Evolutionary conservation across 306 rosid genomes (phyloP).

Genomic region (Sophora flavescens): DNA sequence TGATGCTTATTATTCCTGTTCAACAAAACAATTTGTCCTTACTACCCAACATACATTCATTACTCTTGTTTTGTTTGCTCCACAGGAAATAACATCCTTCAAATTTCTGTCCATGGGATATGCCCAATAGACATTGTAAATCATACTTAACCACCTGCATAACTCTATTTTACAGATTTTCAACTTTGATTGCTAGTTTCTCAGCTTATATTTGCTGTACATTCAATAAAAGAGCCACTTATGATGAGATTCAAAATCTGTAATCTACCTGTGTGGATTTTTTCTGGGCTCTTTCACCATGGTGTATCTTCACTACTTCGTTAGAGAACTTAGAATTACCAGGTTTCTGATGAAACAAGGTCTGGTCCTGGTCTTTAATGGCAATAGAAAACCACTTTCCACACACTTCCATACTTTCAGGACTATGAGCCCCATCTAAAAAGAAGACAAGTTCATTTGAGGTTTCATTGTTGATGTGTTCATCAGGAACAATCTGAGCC

Average conservation of each 20-base stretch:
- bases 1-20: constrained; percentile 14
- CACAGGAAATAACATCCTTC: constrained; percentile 1
- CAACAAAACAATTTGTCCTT: constrained; percentile 34
- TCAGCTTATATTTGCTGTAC: constrained; percentile 30
- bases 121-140: constrained; percentile 13
- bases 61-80: constrained; percentile 32
- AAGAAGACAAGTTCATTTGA: constrained; percentile 75
- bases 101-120: constrained; percentile 32
- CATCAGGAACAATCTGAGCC: constrained; percentile 88
- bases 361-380: constrained; percentile 56
- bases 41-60: constrained; percentile 20
- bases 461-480: constrained; percentile 51
- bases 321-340: constrained; percentile 54
- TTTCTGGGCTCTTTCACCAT: constrained; percentile 52
- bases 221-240: constrained; percentile 34
- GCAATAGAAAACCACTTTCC: constrained; percentile 88
- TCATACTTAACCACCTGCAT: constrained; percentile 8
- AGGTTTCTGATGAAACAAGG: constrained; percentile 50
- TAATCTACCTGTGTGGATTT: constrained; percentile 67
- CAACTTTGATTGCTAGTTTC: constrained; percentile 35
- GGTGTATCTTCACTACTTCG: constrained; percentile 48
- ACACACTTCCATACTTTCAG: constrained; percentile 92
- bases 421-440: constrained; percentile 98
- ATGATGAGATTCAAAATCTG: constrained; percentile 26
- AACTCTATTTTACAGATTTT: constrained; percentile 25